These are phyloP conservation scores for Iberis amara DNA, from an alignment of 441 rosid genomes.

Conservation along the genomic window DNA sequence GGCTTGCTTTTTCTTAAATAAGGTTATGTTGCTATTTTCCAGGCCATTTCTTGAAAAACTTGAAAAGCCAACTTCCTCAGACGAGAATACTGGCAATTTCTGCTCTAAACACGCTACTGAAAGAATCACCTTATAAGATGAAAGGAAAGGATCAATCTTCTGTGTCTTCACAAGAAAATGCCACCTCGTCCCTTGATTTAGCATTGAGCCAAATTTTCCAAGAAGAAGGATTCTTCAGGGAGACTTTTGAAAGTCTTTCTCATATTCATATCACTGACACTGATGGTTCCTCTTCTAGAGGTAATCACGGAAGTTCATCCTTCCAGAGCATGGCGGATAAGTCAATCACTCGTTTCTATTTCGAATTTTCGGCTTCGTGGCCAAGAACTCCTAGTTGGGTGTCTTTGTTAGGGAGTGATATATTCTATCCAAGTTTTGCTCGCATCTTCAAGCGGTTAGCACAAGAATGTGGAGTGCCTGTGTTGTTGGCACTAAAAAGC, in stretches of 20 bases:
- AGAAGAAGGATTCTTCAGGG: conserved; percentile 89
- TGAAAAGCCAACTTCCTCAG: conserved; percentile 99
- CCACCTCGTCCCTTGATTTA: conserved; percentile 73
- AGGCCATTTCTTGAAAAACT: conserved; percentile 95
- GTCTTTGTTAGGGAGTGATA: conserved; percentile 86
- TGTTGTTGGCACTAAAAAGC: conserved; percentile 61
- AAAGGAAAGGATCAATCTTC: conserved; percentile 45
- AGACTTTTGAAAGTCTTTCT: conserved; percentile 90
- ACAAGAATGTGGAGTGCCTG: conserved; percentile 97
- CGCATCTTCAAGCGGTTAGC: conserved; percentile 86
- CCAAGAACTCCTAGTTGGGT: conserved; percentile 99
- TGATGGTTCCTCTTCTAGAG: conserved; percentile 74
- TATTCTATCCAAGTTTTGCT: conserved; percentile 90
- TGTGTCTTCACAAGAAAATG: conserved; percentile 37
- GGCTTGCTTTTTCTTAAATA: conserved; percentile 12
- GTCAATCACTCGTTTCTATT: conserved; percentile 93
- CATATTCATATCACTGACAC: conserved; percentile 89
- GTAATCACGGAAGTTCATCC: conserved; percentile 78
- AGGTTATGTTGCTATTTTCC: conserved; percentile 35
- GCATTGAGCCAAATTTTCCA: conserved; percentile 73
- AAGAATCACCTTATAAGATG: conserved; percentile 92
- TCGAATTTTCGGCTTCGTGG: conserved; percentile 97
- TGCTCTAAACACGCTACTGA: conserved; percentile 86
- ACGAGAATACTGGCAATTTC: conserved; percentile 98
- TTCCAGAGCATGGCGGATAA: conserved; percentile 92